Conservation (phyloP, 441 rosid species). For the Adansonia madagascariensis region DNA sequence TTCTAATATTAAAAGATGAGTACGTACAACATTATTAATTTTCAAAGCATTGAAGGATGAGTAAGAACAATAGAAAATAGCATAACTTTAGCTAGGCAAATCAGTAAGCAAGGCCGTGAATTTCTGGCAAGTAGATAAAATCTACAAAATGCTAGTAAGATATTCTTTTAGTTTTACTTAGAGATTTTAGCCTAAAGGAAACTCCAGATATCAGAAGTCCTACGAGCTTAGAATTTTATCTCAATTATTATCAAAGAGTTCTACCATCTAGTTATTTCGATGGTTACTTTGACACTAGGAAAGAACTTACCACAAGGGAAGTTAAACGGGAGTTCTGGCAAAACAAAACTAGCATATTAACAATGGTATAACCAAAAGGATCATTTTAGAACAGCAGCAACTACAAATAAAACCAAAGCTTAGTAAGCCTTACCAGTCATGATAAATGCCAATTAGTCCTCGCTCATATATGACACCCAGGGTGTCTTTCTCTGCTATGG, state of each 20-base stretch:
- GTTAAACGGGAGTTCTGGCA: not conserved
- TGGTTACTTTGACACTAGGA: not conserved
- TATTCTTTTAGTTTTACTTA: not conserved
- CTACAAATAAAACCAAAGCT: slow-evolving; percentile 24
- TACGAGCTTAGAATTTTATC: not conserved
- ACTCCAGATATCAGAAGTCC: not conserved
- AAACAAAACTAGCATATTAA: not conserved
- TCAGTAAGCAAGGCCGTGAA: not conserved
- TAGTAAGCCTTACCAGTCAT: slow-evolving; percentile 56
- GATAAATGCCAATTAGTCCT: slow-evolving; percentile 75
- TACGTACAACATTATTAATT: not conserved
- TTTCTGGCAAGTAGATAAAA: not conserved
- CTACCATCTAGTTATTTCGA: not conserved
- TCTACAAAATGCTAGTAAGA: not conserved
- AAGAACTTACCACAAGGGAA: not conserved
- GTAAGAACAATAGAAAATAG: not conserved
- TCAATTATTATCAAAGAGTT: not conserved
- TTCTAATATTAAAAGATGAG: not conserved
- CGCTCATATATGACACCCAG: slow-evolving; percentile 66
- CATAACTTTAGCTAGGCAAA: not conserved
- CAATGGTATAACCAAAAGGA: not conserved
- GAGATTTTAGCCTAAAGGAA: not conserved
- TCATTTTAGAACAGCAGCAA: not conserved
- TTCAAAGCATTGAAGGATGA: not conserved
- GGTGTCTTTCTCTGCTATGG: slow-evolving; percentile 57